These are phyloP conservation scores for Ulota crispa DNA, from an alignment of 225 moss, liverwort and hornwort genomes.

Conservation along the genomic window DNA sequence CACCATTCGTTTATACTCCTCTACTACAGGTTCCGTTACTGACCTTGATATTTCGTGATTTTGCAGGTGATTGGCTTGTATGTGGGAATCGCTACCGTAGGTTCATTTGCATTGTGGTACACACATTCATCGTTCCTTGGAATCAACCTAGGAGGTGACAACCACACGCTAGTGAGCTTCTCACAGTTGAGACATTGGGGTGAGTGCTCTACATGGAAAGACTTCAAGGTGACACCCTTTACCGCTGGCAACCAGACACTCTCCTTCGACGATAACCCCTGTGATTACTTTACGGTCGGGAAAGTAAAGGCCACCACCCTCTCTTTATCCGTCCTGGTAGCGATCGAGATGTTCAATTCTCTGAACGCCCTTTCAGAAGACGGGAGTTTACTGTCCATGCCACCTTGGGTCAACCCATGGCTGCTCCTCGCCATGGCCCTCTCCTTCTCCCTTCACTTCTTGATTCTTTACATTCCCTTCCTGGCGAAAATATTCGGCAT, in stretches of 20 bases:
- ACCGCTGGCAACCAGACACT: constrained; percentile 72
- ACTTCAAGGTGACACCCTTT: constrained; percentile 81
- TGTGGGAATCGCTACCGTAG: constrained; percentile 90
- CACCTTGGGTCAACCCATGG: constrained; percentile 94
- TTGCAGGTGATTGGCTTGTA: constrained; percentile 87
- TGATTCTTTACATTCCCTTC: constrained; percentile 85
- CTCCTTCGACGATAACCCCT: constrained; percentile 73
- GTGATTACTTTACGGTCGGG: constrained; percentile 91
- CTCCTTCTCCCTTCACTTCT: constrained; percentile 78
- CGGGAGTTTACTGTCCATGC: constrained; percentile 82
- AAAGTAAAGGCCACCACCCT: constrained; percentile 94
- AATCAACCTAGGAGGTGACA: constrained; percentile 72
- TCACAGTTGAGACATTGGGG: constrained; percentile 79
- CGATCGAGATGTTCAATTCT: constrained; percentile 97
- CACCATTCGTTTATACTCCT: neutral
- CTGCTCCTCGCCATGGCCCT: constrained; percentile 76
- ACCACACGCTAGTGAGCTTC: constrained; percentile 77
- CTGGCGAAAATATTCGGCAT: constrained; percentile 82
- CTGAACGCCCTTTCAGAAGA: constrained; percentile 94
- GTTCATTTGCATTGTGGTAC: constrained; percentile 88
- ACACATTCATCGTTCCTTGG: constrained; percentile 86
- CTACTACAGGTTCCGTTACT: neutral
- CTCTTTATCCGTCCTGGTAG: constrained; percentile 82
- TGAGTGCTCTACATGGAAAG: constrained; percentile 79
- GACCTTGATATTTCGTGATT: neutral